A percentile compares a stretch with the other conserved stretches of the same genome.
phyloP scores from a whole-genome alignment of 202 grass and related monocot species.

The Panicum virgatum region DNA sequence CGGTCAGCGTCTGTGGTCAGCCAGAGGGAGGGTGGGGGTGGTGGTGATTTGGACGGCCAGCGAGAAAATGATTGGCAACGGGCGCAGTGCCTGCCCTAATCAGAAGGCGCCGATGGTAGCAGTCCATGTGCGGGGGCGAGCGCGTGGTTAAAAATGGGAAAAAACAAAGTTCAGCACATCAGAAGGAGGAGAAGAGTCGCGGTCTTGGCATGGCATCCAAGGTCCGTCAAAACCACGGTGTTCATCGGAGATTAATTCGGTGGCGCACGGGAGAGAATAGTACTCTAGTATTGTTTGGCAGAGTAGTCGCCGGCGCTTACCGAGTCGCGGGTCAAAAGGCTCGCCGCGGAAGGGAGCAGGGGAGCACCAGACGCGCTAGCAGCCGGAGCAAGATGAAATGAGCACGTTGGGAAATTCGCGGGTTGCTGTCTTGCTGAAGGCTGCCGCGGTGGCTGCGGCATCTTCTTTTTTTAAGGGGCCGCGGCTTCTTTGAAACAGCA shows the following conservation, averaged over 20 bases:
- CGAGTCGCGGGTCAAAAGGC: slow-evolving; percentile 25
- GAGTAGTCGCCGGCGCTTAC: not conserved
- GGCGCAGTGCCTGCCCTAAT: not conserved
- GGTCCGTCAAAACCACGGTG: not conserved
- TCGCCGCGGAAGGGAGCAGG: not conserved
- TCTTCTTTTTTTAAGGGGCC: too few species aligned
- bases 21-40: not conserved
- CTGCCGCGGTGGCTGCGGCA: too few species aligned
- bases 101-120: not conserved
- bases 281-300: not conserved
- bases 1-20: slow-evolving; percentile 1
- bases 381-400: not conserved
- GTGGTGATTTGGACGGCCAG: not conserved
- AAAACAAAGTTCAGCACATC: not conserved
- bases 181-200: not conserved
- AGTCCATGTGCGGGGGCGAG: not conserved
- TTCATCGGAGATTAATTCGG: too few species aligned
- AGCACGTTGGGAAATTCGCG: not conserved
- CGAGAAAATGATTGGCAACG: not conserved
- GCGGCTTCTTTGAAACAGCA: too few species aligned
- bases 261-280: not conserved
- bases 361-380: too few species aligned
- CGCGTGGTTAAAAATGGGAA: not conserved
- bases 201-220: not conserved
- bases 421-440: too few species aligned